Base-by-base conservation (phyloP, 306 rosid species). In the Amphicarpaea edgeworthii region DNA sequence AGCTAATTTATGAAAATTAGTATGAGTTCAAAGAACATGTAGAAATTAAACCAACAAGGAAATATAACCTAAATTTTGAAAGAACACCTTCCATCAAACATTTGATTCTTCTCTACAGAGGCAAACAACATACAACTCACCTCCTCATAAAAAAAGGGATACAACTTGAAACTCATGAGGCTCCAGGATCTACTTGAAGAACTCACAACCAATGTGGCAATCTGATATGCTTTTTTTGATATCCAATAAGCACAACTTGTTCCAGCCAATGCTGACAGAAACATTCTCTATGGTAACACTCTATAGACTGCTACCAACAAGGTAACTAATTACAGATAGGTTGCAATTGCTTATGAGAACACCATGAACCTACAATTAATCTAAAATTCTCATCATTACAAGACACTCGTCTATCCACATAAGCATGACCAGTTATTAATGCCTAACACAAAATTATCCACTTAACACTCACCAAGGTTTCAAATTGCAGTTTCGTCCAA, bases 61-160 rank as follows among this genome's bases (percentile, higher is more conserved):
- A 82, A 67, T 60, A 59, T 73, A 28, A 86, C 76, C 46, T 42
- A 75, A 68, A 70, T 54, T 47, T 37, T 73, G 26, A 70, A 63
- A 42, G 60, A 60, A 32, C 24, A 26, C 79, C 65, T 70, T 46
- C 26, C 68, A 77, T 32, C 54, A 71, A 51, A 76, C 42, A 68
- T 68, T 72, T 6, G 65, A 72, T 78, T 79, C 66, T 81, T 69
- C 68, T 55, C 68, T 55, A 54, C 45, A 84, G 78, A 78, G 75
- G 30, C 78, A 30, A 73, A 79, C 47, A 77, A 84, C 79, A 82
- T 85, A 85, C 83, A 83, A 72, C 76, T 83, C 70, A 74, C 60
- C 79, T 83, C 61, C 81, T 87, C 81, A 62, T 7, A 34, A 34
- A 45, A n/a, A 4, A 77, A 71, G 58, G 81, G 74, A 77, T 50